These are phyloP conservation scores for Candida suzukii DNA, from an alignment of 805 yeast species.

Conservation along the genomic window DNA sequence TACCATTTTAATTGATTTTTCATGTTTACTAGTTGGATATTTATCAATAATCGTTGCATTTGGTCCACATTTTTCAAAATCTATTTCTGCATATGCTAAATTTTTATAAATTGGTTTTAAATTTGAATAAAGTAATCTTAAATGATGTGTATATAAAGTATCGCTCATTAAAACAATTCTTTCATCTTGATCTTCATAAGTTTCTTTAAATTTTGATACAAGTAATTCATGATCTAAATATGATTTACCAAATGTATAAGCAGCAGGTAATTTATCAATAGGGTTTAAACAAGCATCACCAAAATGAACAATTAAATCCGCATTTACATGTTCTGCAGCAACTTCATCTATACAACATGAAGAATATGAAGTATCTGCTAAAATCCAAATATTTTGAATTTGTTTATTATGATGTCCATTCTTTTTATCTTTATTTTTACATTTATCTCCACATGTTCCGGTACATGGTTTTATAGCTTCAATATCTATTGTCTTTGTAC, in stretches of 20 bases:
- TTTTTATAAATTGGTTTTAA: conserved; percentile 27
- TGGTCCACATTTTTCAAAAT: conserved; percentile 15
- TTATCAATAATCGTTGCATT: conserved; percentile 19
- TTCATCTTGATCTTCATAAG: conserved; percentile 31
- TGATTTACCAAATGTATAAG: conserved; percentile 75
- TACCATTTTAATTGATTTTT: conserved; percentile 14
- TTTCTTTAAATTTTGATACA: conserved; percentile 31
- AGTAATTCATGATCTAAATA: conserved; percentile 36
- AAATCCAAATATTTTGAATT: conserved; percentile 52
- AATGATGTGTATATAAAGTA: conserved; percentile 50
- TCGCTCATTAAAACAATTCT: conserved; percentile 67
- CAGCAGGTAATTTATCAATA: conserved; percentile 62
- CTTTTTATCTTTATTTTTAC: conserved; percentile 14
- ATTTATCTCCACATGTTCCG: conserved; percentile 21
- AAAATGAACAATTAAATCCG: conserved; percentile 83
- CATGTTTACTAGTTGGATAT: background rate
- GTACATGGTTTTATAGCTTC: conserved; percentile 15
- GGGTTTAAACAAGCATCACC: conserved; percentile 93
- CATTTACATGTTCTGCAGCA: conserved; percentile 87
- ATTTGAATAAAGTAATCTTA: conserved; percentile 31
- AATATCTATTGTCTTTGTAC: conserved; percentile 12
- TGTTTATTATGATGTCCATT: no score
- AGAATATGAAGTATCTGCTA: conserved; percentile 95
- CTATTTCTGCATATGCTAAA: conserved; percentile 33
- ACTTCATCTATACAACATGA: conserved; percentile 96